phyloP scores from a whole-genome alignment of 305 asterid genomes.

The Andrographis paniculata region DNA sequence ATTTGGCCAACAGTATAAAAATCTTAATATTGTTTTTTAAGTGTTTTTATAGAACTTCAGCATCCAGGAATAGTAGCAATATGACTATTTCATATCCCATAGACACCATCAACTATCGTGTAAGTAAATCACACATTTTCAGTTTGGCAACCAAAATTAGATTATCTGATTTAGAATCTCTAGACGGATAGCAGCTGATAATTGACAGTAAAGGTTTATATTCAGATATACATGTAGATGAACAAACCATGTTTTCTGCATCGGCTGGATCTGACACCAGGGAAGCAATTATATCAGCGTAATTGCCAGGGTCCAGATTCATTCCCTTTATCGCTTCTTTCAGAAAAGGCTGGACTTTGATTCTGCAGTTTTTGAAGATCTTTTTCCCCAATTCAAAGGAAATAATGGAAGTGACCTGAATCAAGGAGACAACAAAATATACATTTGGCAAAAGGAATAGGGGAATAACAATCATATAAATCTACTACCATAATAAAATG shows the following conservation, averaged over 20 bases:
- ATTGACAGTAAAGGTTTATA: too few relatives aligned
- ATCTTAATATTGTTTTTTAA: too few relatives aligned
- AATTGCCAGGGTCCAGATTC: constrained; percentile 40
- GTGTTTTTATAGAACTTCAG: background rate
- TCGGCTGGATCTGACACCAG: constrained; percentile 32
- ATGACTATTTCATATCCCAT: background rate
- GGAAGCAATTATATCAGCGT: constrained; percentile 40
- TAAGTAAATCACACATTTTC: background rate
- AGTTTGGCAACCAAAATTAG: too few relatives aligned
- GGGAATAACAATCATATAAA: constrained; percentile 6
- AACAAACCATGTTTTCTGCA: constrained; percentile 35
- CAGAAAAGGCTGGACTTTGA: constrained; percentile 37
- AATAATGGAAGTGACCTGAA: constrained; percentile 50
- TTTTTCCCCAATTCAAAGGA: constrained; percentile 62
- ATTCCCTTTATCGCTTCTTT: constrained; percentile 38
- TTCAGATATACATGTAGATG: constrained; percentile 12
- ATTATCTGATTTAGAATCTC: too few relatives aligned
- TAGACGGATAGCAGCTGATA: too few relatives aligned
- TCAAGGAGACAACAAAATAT: constrained; percentile 16
- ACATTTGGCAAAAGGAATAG: constrained; percentile 12
- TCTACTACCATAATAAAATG: constrained; percentile 9
- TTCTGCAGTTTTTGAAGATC: constrained; percentile 48
- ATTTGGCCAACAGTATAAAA: too few relatives aligned
- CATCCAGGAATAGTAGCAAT: background rate
- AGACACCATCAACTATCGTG: background rate